Base-by-base conservation (phyloP, 2,329 filamentous ascomycete species). In the Madurella mycetomatis region DNA sequence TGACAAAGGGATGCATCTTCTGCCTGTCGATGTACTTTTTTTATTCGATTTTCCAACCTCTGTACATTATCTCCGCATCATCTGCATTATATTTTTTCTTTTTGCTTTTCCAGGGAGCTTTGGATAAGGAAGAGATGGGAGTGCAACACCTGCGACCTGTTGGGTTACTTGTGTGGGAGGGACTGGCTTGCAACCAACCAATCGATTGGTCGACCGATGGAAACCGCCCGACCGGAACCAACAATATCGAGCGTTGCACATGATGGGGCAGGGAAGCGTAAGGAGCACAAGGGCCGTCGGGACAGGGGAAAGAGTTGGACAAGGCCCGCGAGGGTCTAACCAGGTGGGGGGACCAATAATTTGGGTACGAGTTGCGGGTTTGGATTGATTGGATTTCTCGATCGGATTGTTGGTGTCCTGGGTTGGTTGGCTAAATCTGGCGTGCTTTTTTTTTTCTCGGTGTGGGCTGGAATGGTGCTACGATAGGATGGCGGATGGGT, bases 261-360 rank as follows among this genome's bases (percentile, higher is more conserved):
- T 15, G 44, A 30, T 37, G 9, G 44, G 16, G 4, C 34, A 7
- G 30, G 44, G 31, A 11, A 18, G 44, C 9, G n/a, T 2, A 17
- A 16, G 43, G 42, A 2, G 19, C 2, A 8, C 9, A 17, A 31
- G 31, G 44, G 9, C 16, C 9, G 18, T 47, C n/a, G 34, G 12
- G 16, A 8, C 25, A 15, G 25, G 31, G 48, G 19, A 9, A 54
- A 51, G 43, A 50, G 25, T 19, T 39, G 53, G 37, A 51, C 8
- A 25, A 32, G 43, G 40, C 47, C 44, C 49, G 56, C 49, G 39
- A 53, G 47, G 50, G 53, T 48, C 50, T 46, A 43, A n/a, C 25
- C 25, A 25, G 7, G 25, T 7, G 25, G 25, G 12, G 32, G 31
- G 42, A 40, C 37, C n/a, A 40, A 11, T 19, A 12, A 18, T 39